These are phyloP conservation scores for Salix suchowensis DNA, from an alignment of 345 rosid species.

Conservation along the genomic window DNA sequence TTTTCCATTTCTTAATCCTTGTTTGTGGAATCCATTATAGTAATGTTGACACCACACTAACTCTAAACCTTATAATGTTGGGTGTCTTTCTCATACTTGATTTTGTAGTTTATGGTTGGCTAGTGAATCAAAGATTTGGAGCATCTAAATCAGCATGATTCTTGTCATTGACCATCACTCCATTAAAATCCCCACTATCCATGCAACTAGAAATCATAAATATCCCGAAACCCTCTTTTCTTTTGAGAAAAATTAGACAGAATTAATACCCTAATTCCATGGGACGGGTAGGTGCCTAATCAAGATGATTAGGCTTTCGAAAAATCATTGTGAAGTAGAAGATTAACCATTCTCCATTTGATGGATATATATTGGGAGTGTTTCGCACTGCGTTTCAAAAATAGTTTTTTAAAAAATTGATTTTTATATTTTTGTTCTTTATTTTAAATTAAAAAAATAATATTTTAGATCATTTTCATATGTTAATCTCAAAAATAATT, in stretches of 20 bases:
- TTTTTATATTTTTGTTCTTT: too few relatives aligned
- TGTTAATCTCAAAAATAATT: too few relatives aligned
- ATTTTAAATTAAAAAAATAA: too few relatives aligned
- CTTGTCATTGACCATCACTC: not conserved
- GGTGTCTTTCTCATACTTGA: not conserved
- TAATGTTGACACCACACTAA: not conserved
- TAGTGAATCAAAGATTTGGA: not conserved
- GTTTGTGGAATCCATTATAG: not conserved
- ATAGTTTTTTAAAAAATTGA: too few relatives aligned
- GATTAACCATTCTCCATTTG: too few relatives aligned
- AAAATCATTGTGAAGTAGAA: too few relatives aligned
- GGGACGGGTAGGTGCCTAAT: too few relatives aligned
- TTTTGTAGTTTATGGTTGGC: not conserved
- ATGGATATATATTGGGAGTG: too few relatives aligned
- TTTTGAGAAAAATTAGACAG: rapidly evolving
- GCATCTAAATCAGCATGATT: conserved; percentile 3
- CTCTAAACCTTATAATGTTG: not conserved
- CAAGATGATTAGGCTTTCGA: too few relatives aligned
- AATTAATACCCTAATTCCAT: not conserved
- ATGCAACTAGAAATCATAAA: not conserved
- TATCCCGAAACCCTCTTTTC: not conserved
- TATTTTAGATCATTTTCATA: too few relatives aligned
- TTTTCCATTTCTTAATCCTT: not conserved
- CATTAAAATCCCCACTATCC: not conserved
- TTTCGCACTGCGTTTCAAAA: too few relatives aligned